Evolutionary conservation across 306 rosid genomes (phyloP).

Genomic region (Phaseolus lunatus): DNA sequence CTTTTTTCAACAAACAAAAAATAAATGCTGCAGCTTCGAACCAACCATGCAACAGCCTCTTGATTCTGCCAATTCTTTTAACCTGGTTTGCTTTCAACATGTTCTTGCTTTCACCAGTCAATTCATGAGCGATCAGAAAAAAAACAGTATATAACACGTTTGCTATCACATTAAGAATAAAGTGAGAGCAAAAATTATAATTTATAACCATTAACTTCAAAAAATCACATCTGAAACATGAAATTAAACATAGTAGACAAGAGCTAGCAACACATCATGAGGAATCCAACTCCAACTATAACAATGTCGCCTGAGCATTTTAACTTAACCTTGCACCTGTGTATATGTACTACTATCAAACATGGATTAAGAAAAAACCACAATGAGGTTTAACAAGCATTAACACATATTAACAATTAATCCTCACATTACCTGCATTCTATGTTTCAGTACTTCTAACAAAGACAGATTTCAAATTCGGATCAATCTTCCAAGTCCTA

Average conservation of each 20-base stretch:
- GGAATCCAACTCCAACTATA: neutral
- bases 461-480: neutral
- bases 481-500: neutral
- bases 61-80: constrained; percentile 29
- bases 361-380: neutral
- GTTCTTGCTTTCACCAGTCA: neutral
- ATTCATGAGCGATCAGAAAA: neutral
- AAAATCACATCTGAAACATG: too few species aligned
- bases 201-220: too few species aligned
- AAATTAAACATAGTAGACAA: neutral
- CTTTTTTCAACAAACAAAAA: too few species aligned
- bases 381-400: neutral
- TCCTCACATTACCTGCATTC: neutral
- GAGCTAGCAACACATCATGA: neutral
- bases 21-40: neutral
- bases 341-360: neutral
- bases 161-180: too few species aligned
- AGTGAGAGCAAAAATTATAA: too few species aligned
- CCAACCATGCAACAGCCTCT: constrained; percentile 1
- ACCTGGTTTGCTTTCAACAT: neutral
- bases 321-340: constrained; percentile 1
- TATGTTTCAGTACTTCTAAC: neutral
- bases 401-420: neutral
- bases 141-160: too few species aligned
- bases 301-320: neutral